Base-by-base conservation (phyloP, 371 early-diverging fungal species). In the Sporodiniella umbellata region DNA sequence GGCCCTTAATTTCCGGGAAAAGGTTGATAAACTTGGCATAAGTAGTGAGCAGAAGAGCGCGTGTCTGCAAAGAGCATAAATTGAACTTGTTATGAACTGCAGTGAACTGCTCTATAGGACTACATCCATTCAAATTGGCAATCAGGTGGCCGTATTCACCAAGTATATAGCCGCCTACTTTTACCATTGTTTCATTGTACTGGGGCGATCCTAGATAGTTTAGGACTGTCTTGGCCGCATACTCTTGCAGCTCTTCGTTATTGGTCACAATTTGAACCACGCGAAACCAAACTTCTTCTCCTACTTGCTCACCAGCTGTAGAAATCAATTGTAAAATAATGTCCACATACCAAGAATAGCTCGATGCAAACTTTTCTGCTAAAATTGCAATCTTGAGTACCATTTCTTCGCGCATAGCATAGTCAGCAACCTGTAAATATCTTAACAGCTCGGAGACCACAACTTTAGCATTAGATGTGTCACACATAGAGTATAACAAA, bases 301-400 rank as follows among this genome's bases (percentile, higher is more conserved):
- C 90, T 8, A 97, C 94, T 59, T 90, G 89, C 53, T 96, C 96
- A 18, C 97, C 97, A 3, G 95, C 96, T 19, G 92, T 80, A n/a
- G 90, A 87, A 51, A 98, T 92, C 35, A 98, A 79, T 59, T 94
- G 91, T 43, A 98, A 75, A 52, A 97, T 95, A 24, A 95, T 92
- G 61, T 98, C 98, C 2, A 98, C 93, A 64, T 98, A 98, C 99
- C 99, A 98, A 15, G 91, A 85, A 60, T 92, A 93, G 56, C 96
- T 96, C 1, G 95, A 91, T 0, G 98, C 95, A 62, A 88, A 97
- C 67, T 95, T 96, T 62, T 98, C 99, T 2, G 97, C 89, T 58
- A 98, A 72, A 62, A 98, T 96, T 33, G 99, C 99, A 58, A 97
- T 95, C 64, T 97, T 97, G 39, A 98, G 79, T 14, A 94, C 97